Percentiles rank a stretch among this genome's conserved stretches.
Evolutionary conservation across 2,329 filamentous ascomycete genomes (phyloP).

Genomic region (Nemania sp.): DNA sequence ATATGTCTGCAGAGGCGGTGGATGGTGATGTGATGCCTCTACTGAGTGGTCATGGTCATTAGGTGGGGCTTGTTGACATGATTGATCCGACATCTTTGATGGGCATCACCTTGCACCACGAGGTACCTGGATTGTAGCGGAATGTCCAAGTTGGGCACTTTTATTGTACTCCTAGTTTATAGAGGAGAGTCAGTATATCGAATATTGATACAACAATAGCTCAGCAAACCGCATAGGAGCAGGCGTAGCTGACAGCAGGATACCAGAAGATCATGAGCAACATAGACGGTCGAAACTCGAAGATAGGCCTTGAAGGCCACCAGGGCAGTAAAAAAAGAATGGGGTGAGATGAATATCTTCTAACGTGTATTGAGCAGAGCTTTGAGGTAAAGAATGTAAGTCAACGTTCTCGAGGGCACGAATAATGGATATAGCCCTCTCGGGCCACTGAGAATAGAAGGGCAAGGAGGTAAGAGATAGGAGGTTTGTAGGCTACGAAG

Average conservation of each 20-base stretch:
- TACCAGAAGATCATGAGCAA: background rate
- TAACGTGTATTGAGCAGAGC: conserved; percentile 19
- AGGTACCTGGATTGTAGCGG: too few relatives aligned
- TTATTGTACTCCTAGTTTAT: background rate
- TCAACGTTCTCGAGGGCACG: background rate
- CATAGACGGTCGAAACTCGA: background rate
- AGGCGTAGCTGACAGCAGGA: background rate
- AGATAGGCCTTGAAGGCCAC: background rate
- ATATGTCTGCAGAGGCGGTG: conserved; percentile 25
- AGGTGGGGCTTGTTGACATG: conserved; percentile 14
- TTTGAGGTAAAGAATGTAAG: conserved; percentile 9
- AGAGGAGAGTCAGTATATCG: conserved; percentile 4
- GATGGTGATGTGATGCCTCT: conserved; percentile 11
- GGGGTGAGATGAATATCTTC: conserved; percentile 1
- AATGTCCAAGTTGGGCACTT: background rate
- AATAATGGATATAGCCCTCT: conserved; percentile 16
- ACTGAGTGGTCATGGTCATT: conserved; percentile 18
- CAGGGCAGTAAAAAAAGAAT: background rate
- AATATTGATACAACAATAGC: background rate
- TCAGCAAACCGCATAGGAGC: background rate
- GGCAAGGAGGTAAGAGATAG: conserved; percentile 15
- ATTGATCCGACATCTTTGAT: conserved; percentile 28
- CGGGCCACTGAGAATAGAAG: conserved; percentile 16
- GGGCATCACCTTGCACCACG: background rate
- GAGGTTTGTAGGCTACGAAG: conserved; percentile 7